These are phyloP conservation scores for Naganishia albida DNA, from an alignment of 1,284 basidiomycete genomes.

Conservation along the genomic window DNA sequence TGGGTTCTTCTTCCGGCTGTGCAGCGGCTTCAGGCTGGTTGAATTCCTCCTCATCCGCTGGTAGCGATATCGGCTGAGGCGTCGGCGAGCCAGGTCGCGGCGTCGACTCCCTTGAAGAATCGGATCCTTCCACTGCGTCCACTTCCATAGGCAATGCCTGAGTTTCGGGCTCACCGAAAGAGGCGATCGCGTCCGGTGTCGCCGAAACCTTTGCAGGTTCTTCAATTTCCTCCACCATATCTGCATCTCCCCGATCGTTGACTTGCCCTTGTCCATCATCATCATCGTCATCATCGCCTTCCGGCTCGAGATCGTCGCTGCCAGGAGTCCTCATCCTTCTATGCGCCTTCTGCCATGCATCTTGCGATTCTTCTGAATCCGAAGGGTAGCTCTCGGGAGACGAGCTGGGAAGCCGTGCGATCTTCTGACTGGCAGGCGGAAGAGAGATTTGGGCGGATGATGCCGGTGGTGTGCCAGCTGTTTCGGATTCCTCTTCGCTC, in stretches of 20 bases:
- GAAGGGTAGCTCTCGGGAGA: conserved; percentile 25
- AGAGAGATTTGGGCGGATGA: conserved; percentile 19
- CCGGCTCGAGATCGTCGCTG: conserved; percentile 17
- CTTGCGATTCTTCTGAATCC: conserved; percentile 21
- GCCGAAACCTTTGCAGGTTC: not conserved
- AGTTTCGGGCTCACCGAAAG: not conserved
- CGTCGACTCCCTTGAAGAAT: not conserved
- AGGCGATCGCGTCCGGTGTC: conserved; percentile 7
- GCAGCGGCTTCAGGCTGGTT: not conserved
- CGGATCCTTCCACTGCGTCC: not conserved
- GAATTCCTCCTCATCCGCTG: not conserved
- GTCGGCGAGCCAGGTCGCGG: not conserved
- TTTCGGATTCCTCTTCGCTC: not conserved
- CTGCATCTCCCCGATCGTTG: not conserved
- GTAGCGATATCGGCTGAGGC: not conserved
- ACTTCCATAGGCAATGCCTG: conserved; percentile 5
- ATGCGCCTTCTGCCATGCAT: conserved; percentile 24
- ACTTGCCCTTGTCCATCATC: not conserved
- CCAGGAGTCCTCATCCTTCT: conserved; percentile 12
- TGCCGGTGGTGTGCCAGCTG: conserved; percentile 12
- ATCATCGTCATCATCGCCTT: conserved; percentile 22
- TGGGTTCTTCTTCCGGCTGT: not conserved
- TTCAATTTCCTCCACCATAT: not conserved
- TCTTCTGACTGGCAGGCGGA: conserved; percentile 6
- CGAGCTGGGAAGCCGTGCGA: conserved; percentile 20